Evolutionary conservation across 331 rosid species (phyloP).

Genomic region (Quercus lobata): DNA sequence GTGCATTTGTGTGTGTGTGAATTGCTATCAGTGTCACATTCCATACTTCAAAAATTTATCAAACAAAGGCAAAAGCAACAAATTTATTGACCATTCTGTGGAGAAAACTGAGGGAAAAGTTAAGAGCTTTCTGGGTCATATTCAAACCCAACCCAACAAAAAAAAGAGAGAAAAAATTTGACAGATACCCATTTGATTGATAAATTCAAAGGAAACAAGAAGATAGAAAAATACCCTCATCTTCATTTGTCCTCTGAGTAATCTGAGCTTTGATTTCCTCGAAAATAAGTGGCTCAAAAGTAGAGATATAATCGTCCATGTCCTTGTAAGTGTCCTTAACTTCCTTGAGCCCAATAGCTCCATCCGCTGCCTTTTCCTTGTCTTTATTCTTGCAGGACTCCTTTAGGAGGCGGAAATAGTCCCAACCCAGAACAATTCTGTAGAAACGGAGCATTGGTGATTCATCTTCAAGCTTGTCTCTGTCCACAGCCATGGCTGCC

Average conservation of each 20-base stretch:
- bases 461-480: conserved; percentile 54
- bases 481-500: conserved; percentile 63
- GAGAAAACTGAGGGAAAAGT: background rate
- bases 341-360: conserved; percentile 30
- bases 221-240: conserved; percentile 40
- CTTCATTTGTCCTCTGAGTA: conserved; percentile 42
- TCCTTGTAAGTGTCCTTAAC: conserved; percentile 58
- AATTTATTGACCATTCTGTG: background rate
- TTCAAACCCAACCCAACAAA: background rate
- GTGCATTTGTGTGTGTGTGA: background rate
- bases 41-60: background rate
- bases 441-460: conserved; percentile 68
- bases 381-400: conserved; percentile 30
- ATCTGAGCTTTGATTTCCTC: conserved; percentile 90
- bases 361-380: conserved; percentile 13
- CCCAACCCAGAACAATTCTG: conserved; percentile 72
- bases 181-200: background rate
- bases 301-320: conserved; percentile 69
- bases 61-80: background rate
- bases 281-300: conserved; percentile 78
- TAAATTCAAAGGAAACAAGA: background rate
- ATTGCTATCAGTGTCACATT: background rate
- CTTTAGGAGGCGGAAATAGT: conserved; percentile 50
- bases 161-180: background rate
- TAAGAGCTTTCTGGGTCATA: background rate